These are phyloP conservation scores for Stachybotrys echinatus DNA, from an alignment of 2,329 filamentous ascomycete genomes.

Conservation along the genomic window DNA sequence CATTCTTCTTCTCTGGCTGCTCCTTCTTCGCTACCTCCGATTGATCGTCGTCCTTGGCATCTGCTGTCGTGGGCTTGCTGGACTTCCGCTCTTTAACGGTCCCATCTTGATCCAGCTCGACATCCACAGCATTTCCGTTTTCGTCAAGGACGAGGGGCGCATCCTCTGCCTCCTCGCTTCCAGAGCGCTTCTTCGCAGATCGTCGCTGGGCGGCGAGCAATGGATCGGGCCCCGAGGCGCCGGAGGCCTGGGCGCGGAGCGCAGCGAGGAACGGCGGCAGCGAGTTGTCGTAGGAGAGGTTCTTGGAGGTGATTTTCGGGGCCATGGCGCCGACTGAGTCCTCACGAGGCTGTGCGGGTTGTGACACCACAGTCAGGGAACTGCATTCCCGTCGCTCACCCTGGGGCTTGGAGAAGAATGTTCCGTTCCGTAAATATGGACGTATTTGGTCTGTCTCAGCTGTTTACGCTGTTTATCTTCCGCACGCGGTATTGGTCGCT, in stretches of 20 bases:
- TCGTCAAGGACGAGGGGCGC: slow-evolving; percentile 72
- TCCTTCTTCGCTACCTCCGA: slow-evolving; percentile 3
- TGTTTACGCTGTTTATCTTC: not conserved
- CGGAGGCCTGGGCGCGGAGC: slow-evolving; percentile 47
- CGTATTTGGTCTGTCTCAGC: not conserved
- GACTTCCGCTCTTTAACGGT: slow-evolving; percentile 26
- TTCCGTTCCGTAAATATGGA: not conserved
- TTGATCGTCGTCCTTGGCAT: slow-evolving; percentile 22
- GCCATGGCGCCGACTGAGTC: slow-evolving; percentile 27
- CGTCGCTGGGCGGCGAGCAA: slow-evolving; percentile 44
- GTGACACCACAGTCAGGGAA: not conserved
- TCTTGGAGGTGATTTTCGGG: slow-evolving; percentile 63
- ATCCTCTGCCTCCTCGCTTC: slow-evolving; percentile 70
- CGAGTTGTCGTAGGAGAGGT: slow-evolving; percentile 59
- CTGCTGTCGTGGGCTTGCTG: slow-evolving; percentile 24
- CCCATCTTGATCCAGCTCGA: slow-evolving; percentile 41
- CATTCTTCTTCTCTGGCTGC: slow-evolving; percentile 19
- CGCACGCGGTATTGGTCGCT: not conserved
- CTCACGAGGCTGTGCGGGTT: not conserved
- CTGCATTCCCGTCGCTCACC: not conserved
- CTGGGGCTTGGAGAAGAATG: not conserved
- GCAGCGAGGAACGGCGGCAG: slow-evolving; percentile 57
- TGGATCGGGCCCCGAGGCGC: slow-evolving; percentile 46
- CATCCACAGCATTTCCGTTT: slow-evolving; percentile 56
- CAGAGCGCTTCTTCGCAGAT: slow-evolving; percentile 49